Base-by-base conservation (phyloP, 2,329 filamentous ascomycete genomes). In the Ophiocordyceps robertsii region DNA sequence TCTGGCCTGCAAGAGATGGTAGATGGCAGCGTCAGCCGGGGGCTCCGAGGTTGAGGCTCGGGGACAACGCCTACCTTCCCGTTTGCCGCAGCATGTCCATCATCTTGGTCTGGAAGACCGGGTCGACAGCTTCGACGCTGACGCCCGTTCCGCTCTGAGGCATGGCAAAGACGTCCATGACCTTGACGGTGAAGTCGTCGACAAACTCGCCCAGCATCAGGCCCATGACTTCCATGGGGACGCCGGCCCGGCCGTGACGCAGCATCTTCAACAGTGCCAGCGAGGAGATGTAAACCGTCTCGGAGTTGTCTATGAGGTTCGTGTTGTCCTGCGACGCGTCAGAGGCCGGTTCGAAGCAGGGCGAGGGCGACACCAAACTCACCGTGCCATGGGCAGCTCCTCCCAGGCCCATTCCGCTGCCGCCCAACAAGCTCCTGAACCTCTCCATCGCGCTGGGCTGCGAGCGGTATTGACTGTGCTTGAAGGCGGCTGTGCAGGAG, bases 151-250 rank as follows among this genome's bases (percentile, higher is more conserved):
- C 92, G 54, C 89, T 95, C 63, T 98, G 92, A 17, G 92, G 92
- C 92, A 98, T 98, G 46, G 92, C 92, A 65, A 98, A 98, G 27
- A 98, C 92, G 65, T 98, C 92, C 52, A 96, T 90, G 13, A 98
- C 92, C 52, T 90, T 83, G 48, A 98, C 92, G 46, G 92, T 98
- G 67, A 95, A 98, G 68, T 96, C 92, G 59, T 98, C 92, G 46
- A 98, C 90, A 55, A 98, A 96, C 64, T 96, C 92, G 62, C 92
- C 92, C 56, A 96, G 68, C 92, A 98, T 98, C 61, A 98, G 72
- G 48, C 92, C 92, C 92, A 98, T 98, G 62, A 98, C 92, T 73
- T 98, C 92, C 92, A 98, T 98, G 17, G 92, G 92, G 51, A 98
- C 92, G 70, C 92, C 92, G 35, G 92, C 92, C 52, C 92, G 84